Evolutionary conservation across 2,329 filamentous ascomycete species (phyloP).

Genomic region (Calonectria montana): DNA sequence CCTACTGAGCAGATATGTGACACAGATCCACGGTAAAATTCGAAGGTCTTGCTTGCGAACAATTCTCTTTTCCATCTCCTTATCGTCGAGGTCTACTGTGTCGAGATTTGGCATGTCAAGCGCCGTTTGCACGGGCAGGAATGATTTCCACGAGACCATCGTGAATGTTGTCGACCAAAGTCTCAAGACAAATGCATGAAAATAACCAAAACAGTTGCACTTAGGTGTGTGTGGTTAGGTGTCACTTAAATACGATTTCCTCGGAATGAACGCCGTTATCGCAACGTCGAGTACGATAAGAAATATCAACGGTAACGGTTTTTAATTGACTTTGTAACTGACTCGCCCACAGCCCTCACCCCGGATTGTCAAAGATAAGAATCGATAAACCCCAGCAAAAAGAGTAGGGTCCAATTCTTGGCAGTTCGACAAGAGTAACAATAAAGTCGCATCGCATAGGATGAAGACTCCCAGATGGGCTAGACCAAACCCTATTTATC

Average conservation of each 20-base stretch:
- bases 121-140: background rate
- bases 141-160: background rate
- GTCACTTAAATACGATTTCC: background rate
- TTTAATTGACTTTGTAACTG: background rate
- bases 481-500: background rate
- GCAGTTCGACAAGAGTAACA: background rate
- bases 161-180: background rate
- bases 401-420: background rate
- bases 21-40: conserved; percentile 48
- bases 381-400: background rate
- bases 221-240: background rate
- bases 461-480: background rate
- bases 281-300: background rate
- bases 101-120: background rate
- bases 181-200: background rate
- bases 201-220: background rate
- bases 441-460: background rate
- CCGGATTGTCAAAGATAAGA: background rate
- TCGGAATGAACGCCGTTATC: background rate
- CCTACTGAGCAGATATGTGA: conserved; percentile 41
- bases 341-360: background rate
- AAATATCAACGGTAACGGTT: background rate
- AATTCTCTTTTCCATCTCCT: conserved; percentile 48
- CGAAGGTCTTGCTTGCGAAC: conserved; percentile 48
- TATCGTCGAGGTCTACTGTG: conserved; percentile 40